Evolutionary conservation across 2,329 filamentous ascomycete genomes (phyloP).

Genomic region (Helotiales sp.): DNA sequence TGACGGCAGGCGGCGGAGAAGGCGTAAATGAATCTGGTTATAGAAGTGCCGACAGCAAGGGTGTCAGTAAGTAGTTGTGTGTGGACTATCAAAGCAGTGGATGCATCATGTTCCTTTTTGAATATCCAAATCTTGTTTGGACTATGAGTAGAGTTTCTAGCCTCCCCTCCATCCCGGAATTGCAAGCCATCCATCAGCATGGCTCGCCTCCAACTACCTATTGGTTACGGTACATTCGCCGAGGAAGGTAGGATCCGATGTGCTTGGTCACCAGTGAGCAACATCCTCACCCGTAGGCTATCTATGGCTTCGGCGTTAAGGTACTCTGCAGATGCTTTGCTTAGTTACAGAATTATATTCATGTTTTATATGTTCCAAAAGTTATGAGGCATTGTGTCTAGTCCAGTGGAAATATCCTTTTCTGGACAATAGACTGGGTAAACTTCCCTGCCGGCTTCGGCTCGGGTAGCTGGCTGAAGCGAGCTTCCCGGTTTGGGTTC

Average conservation of each 20-base stretch:
- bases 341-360: background rate
- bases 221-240: background rate
- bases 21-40: background rate
- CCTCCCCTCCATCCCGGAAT: too few species aligned
- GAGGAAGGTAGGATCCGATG: background rate
- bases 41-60: background rate
- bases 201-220: too few species aligned
- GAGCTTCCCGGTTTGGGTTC: too few species aligned
- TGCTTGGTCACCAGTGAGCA: background rate
- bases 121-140: too few species aligned
- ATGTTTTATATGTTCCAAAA: background rate
- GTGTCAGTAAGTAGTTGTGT: too few species aligned
- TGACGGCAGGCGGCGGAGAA: background rate
- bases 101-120: too few species aligned
- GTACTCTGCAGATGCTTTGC: background rate
- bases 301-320: background rate
- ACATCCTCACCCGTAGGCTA: background rate
- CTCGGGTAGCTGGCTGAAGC: too few species aligned
- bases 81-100: too few species aligned
- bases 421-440: background rate
- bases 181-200: too few species aligned
- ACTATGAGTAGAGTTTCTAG: too few species aligned
- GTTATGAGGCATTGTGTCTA: background rate
- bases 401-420: background rate
- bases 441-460: too few species aligned